Base-by-base conservation (phyloP, 176 grass and related monocot genomes). In the Guadua angustifolia region DNA sequence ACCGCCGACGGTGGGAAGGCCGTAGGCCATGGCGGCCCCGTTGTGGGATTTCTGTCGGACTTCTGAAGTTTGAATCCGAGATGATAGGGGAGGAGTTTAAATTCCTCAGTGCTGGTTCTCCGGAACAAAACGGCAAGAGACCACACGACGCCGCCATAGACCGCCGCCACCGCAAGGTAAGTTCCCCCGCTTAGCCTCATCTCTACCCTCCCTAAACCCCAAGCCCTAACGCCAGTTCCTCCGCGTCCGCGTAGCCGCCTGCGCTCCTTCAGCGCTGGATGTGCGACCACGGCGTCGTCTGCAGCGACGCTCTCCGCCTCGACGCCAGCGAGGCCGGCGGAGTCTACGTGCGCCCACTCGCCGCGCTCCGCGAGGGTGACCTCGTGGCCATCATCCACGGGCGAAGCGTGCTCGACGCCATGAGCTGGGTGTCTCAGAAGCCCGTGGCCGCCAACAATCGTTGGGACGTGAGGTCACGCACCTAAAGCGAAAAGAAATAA, bases 231-330 rank as follows among this genome's bases (percentile, higher is more conserved):
- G 19, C 22, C 64, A 33, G 18, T 51, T 2, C 21, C 22, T 15
- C 17, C 8, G 7, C 44, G 6, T 32, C 51, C 66, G 1, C 79
- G 40, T 74, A 95, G 93, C 80, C 90, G 91, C 44, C 83, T 95
- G 49, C 83, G 91, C 39, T 56, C 87, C 65, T 95, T 98, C 87
- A 87, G 87, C 83, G 93, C 42, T 98, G 95, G 95, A 93, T 95
- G 92, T 82, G 80, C 49, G 83, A 81, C 11, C 87, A 90, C 72
- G 91, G 91, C 62, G 66, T 98, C 77, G 92, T 90, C 65, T 95
- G 89, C 85, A 91, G 89, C 93, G 93, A 95, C 82, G 95, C 95
- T 18, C 85, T 98, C 66, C 46, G 83, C 45, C 87, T 98, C 43
- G 76, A 74, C 40, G 89, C 87, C 67, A 49, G 68, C 42, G 53